These are phyloP conservation scores for Mucor circinelloides DNA, from an alignment of 371 early-diverging fungal genomes.

Conservation along the genomic window DNA sequence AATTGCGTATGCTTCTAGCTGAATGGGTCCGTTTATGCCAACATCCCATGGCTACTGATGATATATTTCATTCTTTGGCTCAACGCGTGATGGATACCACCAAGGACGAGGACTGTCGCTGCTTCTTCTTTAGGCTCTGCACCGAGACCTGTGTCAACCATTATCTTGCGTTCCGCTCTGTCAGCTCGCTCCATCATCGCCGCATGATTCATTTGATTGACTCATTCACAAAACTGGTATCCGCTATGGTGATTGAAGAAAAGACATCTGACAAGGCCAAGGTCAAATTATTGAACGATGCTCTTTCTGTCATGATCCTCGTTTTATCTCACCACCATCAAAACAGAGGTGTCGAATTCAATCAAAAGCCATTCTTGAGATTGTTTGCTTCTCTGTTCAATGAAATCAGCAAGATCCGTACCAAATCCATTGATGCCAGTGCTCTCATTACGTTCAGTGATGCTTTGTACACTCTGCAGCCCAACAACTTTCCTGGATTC, in stretches of 20 bases:
- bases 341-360: conserved; percentile 71
- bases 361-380: conserved; percentile 92
- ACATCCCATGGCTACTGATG: conserved; percentile 77
- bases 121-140: conserved; percentile 86
- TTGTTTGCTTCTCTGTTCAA: conserved; percentile 83
- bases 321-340: conserved; percentile 86
- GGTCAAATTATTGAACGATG: conserved; percentile 69
- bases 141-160: conserved; percentile 80
- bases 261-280: conserved; percentile 54
- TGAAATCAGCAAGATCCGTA: conserved; percentile 71
- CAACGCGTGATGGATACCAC: conserved; percentile 62
- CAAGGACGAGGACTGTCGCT: conserved; percentile 67
- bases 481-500: conserved; percentile 89
- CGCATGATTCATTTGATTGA: conserved; percentile 75
- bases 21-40: conserved; percentile 92
- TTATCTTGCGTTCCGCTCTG: conserved; percentile 57
- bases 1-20: conserved; percentile 68
- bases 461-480: conserved; percentile 84
- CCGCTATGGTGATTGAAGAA: conserved; percentile 57
- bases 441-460: conserved; percentile 59
- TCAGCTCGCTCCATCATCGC: conserved; percentile 39
- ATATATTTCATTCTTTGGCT: conserved; percentile 59
- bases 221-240: conserved; percentile 77
- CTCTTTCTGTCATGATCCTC: conserved; percentile 82
- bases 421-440: conserved; percentile 20